Percentiles rank a stretch among this genome's conserved stretches.
These are phyloP conservation scores for Coemansia sp. DNA, from an alignment of 192 early-diverging fungal genomes.

Conservation along the genomic window DNA sequence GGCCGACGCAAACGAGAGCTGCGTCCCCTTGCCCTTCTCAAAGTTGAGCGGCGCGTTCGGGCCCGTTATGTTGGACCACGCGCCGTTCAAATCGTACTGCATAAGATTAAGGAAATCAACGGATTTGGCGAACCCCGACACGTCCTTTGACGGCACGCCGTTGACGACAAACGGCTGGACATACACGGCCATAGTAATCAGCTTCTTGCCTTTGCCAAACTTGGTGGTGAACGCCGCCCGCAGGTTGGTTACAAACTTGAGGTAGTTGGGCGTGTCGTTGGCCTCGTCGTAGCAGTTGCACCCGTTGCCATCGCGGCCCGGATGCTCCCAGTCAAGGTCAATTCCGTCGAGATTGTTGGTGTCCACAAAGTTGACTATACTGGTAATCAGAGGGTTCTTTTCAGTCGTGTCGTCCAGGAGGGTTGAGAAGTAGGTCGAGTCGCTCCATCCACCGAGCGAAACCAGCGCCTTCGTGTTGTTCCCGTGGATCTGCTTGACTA, in stretches of 20 bases:
- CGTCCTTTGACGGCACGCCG: slow-evolving; percentile 47
- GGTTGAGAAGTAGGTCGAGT: slow-evolving; percentile 55
- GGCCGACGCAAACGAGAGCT: slow-evolving; percentile 51
- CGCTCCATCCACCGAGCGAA: slow-evolving; percentile 72
- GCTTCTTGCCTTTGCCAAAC: slow-evolving; percentile 47
- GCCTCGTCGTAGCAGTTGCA: slow-evolving; percentile 46
- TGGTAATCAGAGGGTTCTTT: slow-evolving; percentile 49
- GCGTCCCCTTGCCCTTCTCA: slow-evolving; percentile 30
- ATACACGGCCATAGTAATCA: slow-evolving; percentile 65
- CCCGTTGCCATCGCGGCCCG: slow-evolving; percentile 31
- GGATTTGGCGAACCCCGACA: slow-evolving; percentile 61
- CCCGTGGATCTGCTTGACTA: slow-evolving; percentile 56
- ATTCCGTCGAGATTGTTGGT: slow-evolving; percentile 65
- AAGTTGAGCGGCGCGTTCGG: slow-evolving; percentile 62
- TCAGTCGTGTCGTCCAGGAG: slow-evolving; percentile 38
- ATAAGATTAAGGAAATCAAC: slow-evolving; percentile 68
- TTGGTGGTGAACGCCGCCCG: slow-evolving; percentile 50
- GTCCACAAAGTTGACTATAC: slow-evolving; percentile 51
- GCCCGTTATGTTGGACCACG: slow-evolving; percentile 57
- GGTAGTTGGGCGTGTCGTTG: slow-evolving; percentile 66
- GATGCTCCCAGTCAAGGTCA: slow-evolving; percentile 75
- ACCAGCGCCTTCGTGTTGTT: slow-evolving; percentile 61
- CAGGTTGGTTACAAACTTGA: slow-evolving; percentile 61
- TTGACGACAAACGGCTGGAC: slow-evolving; percentile 59
- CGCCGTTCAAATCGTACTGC: slow-evolving; percentile 64